Base-by-base conservation (phyloP, 2,329 filamentous ascomycete genomes). In the Colletotrichum spinosum region DNA sequence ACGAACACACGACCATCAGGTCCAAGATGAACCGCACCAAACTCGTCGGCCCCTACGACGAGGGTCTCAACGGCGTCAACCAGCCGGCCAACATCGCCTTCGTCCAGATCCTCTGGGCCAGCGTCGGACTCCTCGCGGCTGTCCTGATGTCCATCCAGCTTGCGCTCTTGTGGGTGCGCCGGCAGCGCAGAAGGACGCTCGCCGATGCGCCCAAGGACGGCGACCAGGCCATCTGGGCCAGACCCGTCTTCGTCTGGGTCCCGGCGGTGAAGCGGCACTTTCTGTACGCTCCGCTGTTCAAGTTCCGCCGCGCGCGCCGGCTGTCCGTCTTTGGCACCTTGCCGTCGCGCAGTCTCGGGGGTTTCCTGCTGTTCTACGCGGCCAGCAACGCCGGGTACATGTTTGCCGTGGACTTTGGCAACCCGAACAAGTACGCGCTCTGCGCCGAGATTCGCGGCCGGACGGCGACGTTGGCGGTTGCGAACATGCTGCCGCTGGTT, bases 401-500 rank as follows among this genome's bases (percentile, higher is more conserved):
- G 44, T 56, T 73, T 25, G 67, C 70, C 11, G 69, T 75, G n/a
- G 68, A 73, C 58, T 74, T 72, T 59, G 68, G 68, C 34, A 61
- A 55, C 25, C 38, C 10, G 10, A 61, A 61, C 44, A 72, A 69
- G 41, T 68, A 68, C 51, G 42, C 53, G n/a, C n/a, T 63, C 13
- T 33, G 33, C 13, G 60, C 60, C 11, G 60, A 63, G 60, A 15
- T 84, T 46, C 77, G 80, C 25, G 81, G 81, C 67, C 79, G 82
- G 11, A 72, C 75, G 15, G 77, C 74, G 15, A 78, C 75, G 9
- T 75, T 82, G 70, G 77, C 80, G 8, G 78, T 78, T 5, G 74
- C 78, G 57, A 82, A 81, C 65, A 60, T 81, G 67, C 76, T 82
- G 57, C 80, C 80, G 2, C 72, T 82, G 17, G 71, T 81, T 8